Evolutionary conservation across 768 basidiomycete species (phyloP).

Genomic region (Harrya chromipes): DNA sequence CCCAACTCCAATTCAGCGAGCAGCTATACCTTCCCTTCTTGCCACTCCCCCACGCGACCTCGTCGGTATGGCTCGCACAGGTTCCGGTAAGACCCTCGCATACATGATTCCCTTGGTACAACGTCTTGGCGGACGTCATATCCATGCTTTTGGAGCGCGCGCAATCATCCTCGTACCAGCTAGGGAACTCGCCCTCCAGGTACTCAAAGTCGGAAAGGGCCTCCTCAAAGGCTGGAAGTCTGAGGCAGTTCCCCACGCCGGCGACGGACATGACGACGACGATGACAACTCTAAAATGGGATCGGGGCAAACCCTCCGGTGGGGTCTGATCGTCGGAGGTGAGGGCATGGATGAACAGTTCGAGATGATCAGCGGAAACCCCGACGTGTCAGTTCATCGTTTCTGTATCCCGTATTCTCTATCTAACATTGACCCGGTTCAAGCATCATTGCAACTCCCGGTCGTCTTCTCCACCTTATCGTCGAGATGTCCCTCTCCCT

Average conservation of each 20-base stretch:
- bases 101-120: constrained; percentile 93
- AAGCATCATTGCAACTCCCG: constrained; percentile 97
- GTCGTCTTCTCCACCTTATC: constrained; percentile 91
- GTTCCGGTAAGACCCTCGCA: constrained; percentile 95
- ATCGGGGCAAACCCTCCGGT: constrained; percentile 65
- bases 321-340: constrained; percentile 95
- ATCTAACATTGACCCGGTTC: constrained; percentile 9
- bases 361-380: constrained; percentile 89
- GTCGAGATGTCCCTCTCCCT: constrained; percentile 97
- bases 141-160: constrained; percentile 75
- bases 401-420: constrained; percentile 4
- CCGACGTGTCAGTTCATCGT: constrained; percentile 76
- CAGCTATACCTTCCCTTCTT: constrained; percentile 82
- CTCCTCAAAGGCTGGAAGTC: constrained; percentile 78
- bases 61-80: constrained; percentile 97
- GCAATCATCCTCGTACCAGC: constrained; percentile 89
- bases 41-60: constrained; percentile 85
- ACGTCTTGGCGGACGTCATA: constrained; percentile 77
- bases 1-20: constrained; percentile 95
- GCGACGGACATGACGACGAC: constrained; percentile 55
- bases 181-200: constrained; percentile 91
- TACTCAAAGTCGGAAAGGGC: constrained; percentile 93
- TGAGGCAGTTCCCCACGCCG: constrained; percentile 64
- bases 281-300: constrained; percentile 43
- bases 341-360: constrained; percentile 96